A percentile compares a stretch with the other conserved stretches of the same genome.
Evolutionary conservation across 768 basidiomycete species (phyloP).

Genomic region (Mycena vulgaris): DNA sequence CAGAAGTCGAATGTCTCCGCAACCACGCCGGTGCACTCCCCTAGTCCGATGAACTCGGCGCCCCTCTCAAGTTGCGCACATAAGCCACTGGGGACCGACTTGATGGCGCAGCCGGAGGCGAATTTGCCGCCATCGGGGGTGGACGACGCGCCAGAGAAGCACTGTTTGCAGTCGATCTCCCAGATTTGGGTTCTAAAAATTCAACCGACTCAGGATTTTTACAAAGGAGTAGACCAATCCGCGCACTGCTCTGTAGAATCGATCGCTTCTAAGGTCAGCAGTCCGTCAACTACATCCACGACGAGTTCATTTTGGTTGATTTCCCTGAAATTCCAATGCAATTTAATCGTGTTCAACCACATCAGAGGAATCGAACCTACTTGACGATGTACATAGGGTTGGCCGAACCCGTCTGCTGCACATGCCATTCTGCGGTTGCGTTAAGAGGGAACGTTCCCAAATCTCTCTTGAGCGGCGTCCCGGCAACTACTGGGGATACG

Average conservation of each 20-base stretch:
- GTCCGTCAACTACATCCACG: constrained; percentile 18
- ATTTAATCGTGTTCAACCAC: not conserved
- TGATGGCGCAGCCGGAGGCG: constrained; percentile 30
- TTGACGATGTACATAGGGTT: constrained; percentile 34
- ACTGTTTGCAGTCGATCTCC: constrained; percentile 34
- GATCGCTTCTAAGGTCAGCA: constrained; percentile 28
- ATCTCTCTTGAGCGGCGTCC: constrained; percentile 28
- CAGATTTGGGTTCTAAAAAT: constrained; percentile 27
- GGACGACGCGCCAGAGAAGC: constrained; percentile 28
- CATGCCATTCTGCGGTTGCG: constrained; percentile 35
- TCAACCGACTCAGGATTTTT: not conserved
- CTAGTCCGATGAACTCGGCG: not conserved
- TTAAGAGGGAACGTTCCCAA: constrained; percentile 18
- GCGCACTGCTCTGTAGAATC: constrained; percentile 19
- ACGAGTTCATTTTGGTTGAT: constrained; percentile 32
- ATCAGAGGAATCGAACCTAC: not conserved
- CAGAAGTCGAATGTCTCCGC: constrained; percentile 34
- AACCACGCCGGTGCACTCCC: constrained; percentile 20
- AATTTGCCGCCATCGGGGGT: constrained; percentile 29
- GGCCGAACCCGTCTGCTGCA: constrained; percentile 33
- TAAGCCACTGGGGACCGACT: constrained; percentile 26
- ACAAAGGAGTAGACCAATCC: not conserved
- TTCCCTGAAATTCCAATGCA: not conserved
- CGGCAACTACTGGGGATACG: constrained; percentile 29
- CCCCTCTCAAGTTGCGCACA: constrained; percentile 29